Conservation (phyloP, 2,329 filamentous ascomycete genomes). For the Cylindrodendrum hubeiense region DNA sequence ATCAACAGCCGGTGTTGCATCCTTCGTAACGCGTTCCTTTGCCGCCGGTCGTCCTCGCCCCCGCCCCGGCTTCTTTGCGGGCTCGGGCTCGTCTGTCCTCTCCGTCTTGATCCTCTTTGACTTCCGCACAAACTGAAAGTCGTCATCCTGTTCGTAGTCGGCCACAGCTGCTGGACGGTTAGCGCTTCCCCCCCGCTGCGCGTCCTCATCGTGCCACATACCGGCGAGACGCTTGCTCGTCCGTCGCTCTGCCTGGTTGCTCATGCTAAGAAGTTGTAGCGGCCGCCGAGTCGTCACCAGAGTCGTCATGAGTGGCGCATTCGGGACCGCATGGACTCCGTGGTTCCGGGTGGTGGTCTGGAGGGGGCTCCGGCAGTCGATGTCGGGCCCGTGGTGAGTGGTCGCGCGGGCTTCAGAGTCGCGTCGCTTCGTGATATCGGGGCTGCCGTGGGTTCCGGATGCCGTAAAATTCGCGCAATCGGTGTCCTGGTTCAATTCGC, state of each 20-base stretch:
- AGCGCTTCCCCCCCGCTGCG: slow-evolving; percentile 28
- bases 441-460: not conserved
- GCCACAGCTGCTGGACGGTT: slow-evolving; percentile 48
- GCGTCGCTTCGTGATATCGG: slow-evolving; percentile 38
- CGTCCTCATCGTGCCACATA: slow-evolving; percentile 54
- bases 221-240: slow-evolving; percentile 74
- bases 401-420: slow-evolving; percentile 29
- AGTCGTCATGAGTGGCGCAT: slow-evolving; percentile 76
- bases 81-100: slow-evolving; percentile 57
- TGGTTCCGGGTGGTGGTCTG: slow-evolving; percentile 32
- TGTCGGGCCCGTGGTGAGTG: slow-evolving; percentile 24
- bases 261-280: slow-evolving; percentile 78
- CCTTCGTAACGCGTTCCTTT: slow-evolving; percentile 51
- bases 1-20: slow-evolving; percentile 41
- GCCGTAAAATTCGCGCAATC: not conserved
- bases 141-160: slow-evolving; percentile 79
- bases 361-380: slow-evolving; percentile 29
- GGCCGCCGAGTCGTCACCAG: slow-evolving; percentile 73
- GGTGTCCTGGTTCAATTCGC: slow-evolving; percentile 27
- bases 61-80: slow-evolving; percentile 56
- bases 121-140: slow-evolving; percentile 80
- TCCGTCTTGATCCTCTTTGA: slow-evolving; percentile 74
- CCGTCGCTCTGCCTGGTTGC: slow-evolving; percentile 71
- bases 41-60: slow-evolving; percentile 47
- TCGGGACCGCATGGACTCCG: slow-evolving; percentile 43